phyloP scores from a whole-genome alignment of 768 basidiomycete genomes.

The Dentipellis fragilis region DNA sequence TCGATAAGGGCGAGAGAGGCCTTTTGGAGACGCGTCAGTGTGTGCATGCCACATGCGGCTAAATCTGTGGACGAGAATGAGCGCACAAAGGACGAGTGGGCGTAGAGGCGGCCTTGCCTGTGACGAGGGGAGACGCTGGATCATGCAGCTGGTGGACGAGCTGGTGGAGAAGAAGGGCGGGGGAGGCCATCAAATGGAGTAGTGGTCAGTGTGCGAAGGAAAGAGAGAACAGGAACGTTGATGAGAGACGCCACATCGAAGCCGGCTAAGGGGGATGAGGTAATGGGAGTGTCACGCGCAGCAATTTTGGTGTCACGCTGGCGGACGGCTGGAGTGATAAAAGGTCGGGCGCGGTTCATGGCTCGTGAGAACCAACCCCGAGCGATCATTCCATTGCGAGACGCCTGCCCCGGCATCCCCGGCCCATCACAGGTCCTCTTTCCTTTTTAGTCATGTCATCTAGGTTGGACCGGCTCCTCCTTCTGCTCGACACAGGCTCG shows the following conservation, averaged over 20 bases:
- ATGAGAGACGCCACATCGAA: background rate
- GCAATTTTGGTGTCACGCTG: slow-evolving; percentile 13
- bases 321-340: slow-evolving; percentile 12
- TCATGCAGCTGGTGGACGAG: slow-evolving; percentile 5
- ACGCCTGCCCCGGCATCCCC: slow-evolving; percentile 28
- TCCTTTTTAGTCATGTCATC: slow-evolving; percentile 64
- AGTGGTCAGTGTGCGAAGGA: slow-evolving; percentile 1
- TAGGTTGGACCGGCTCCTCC: slow-evolving; percentile 94
- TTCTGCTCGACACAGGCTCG: slow-evolving; percentile 91
- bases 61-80: slow-evolving; percentile 5
- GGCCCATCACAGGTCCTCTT: slow-evolving; percentile 38
- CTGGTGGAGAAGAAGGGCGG: background rate
- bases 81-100: background rate
- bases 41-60: slow-evolving; percentile 26
- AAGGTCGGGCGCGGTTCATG: slow-evolving; percentile 15
- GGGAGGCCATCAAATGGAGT: background rate
- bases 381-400: slow-evolving; percentile 29
- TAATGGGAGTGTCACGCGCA: slow-evolving; percentile 13
- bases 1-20: slow-evolving; percentile 1
- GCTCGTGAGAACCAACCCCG: slow-evolving; percentile 31
- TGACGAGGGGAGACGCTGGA: background rate
- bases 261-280: slow-evolving; percentile 14
- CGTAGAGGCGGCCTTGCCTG: background rate
- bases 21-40: slow-evolving; percentile 6
- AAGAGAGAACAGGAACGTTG: background rate